phyloP scores from a whole-genome alignment of 306 rosid genomes.

The Erythrophleum fordii region DNA sequence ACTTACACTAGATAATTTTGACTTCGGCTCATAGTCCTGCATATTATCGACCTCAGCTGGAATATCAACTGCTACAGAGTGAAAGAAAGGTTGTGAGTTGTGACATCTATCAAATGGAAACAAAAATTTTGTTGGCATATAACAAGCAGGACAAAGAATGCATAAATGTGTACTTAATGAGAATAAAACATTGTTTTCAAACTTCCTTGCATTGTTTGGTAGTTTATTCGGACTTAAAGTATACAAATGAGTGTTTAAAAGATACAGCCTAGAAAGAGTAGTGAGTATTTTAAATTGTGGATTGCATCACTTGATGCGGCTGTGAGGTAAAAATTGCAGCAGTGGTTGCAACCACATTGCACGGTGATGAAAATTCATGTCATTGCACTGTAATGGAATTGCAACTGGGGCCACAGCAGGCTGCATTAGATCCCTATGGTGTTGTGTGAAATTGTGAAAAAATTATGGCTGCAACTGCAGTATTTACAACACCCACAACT shows the following conservation, averaged over 20 bases:
- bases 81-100: slow-evolving; percentile 2
- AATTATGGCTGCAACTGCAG: neutral
- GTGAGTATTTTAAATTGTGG: neutral
- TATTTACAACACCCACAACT: no score
- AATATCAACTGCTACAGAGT: slow-evolving; percentile 41
- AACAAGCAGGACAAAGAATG: neutral
- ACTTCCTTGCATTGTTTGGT: neutral
- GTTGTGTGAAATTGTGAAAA: neutral
- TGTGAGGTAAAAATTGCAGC: no score
- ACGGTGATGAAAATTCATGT: neutral
- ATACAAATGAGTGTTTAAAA: neutral
- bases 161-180: neutral
- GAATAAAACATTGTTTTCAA: slow-evolving; percentile 14
- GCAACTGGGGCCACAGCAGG: neutral
- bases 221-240: neutral
- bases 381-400: neutral
- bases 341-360: neutral
- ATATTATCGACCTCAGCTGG: slow-evolving; percentile 5
- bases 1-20: slow-evolving; percentile 48
- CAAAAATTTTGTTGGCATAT: neutral
- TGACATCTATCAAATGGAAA: neutral
- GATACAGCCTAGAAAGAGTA: neutral
- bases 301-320: no score
- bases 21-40: slow-evolving; percentile 7
- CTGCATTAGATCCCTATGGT: neutral